Evolutionary conservation across 306 rosid species (phyloP).

Genomic region (Mimosa bimucronata): DNA sequence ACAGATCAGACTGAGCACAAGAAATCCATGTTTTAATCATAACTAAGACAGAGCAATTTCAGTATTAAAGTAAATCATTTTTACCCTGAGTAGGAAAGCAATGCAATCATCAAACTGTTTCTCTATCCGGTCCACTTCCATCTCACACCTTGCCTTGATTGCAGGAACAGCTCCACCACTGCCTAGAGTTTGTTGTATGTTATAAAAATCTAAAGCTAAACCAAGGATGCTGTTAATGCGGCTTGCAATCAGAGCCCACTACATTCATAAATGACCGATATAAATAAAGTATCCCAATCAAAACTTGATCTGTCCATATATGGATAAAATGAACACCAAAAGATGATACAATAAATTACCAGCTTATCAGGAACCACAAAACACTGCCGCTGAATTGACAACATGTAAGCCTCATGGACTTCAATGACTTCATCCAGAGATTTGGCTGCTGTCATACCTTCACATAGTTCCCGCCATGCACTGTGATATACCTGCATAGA

Average conservation of each 20-base stretch:
- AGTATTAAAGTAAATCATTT: slow-evolving; percentile 27
- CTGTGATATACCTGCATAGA: slow-evolving; percentile 91
- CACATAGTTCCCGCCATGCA: slow-evolving; percentile 97
- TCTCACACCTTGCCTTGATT: slow-evolving; percentile 89
- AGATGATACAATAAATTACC: slow-evolving; percentile 50
- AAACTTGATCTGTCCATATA: slow-evolving; percentile 34
- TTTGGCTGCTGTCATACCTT: slow-evolving; percentile 79
- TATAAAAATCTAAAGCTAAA: slow-evolving; percentile 87
- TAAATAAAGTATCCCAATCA: slow-evolving; percentile 29
- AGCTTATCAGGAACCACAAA: slow-evolving; percentile 98
- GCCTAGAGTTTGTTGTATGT: slow-evolving; percentile 74
- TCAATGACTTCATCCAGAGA: slow-evolving; percentile 95
- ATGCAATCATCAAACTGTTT: slow-evolving; percentile 96
- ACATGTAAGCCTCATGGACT: slow-evolving; percentile 86
- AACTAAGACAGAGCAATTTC: background rate
- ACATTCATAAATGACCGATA: slow-evolving; percentile 36
- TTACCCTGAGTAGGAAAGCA: slow-evolving; percentile 91
- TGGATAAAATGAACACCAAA: slow-evolving; percentile 18
- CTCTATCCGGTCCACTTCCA: slow-evolving; percentile 92
- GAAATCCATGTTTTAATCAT: slow-evolving; percentile 31
- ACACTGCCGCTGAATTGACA: slow-evolving; percentile 93
- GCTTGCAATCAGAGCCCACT: slow-evolving; percentile 98
- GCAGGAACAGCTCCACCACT: slow-evolving; percentile 92
- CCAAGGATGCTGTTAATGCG: slow-evolving; percentile 92
- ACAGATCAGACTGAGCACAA: slow-evolving; percentile 5